These are phyloP conservation scores for Mycena metata DNA, from an alignment of 768 basidiomycete genomes.

Conservation along the genomic window DNA sequence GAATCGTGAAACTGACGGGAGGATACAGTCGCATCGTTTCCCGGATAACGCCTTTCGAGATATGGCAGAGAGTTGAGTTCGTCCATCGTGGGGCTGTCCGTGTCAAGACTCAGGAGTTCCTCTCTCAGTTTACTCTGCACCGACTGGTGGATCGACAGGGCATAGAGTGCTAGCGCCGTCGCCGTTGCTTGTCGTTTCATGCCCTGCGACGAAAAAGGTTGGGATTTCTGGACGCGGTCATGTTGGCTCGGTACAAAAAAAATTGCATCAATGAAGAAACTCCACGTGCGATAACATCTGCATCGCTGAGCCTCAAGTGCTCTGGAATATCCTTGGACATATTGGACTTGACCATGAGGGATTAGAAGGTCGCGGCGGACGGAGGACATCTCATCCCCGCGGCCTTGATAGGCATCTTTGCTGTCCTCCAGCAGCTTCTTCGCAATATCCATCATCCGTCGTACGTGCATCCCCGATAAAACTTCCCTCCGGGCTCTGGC, in stretches of 20 bases:
- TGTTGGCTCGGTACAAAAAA: no score
- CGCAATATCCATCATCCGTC: conserved; percentile 66
- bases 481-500: conserved; percentile 19
- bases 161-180: conserved; percentile 15
- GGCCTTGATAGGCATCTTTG: conserved; percentile 53
- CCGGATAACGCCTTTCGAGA: conserved; percentile 59
- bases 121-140: conserved; percentile 21
- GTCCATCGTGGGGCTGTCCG: conserved; percentile 23
- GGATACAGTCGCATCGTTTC: conserved; percentile 16
- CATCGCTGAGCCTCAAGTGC: conserved; percentile 67
- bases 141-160: conserved; percentile 2
- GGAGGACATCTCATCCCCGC: conserved; percentile 46
- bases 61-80: conserved; percentile 23
- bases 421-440: conserved; percentile 61
- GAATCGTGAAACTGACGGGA: conserved; percentile 11
- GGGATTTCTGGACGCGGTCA: conserved; percentile 61
- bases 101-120: conserved; percentile 5
- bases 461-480: conserved; percentile 37
- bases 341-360: conserved; percentile 73
- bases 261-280: no score
- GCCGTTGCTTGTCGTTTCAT: conserved; percentile 61
- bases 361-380: conserved; percentile 65
- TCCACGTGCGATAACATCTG: conserved; percentile 72
- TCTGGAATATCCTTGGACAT: conserved; percentile 71
- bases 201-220: conserved; percentile 72